Evolutionary conservation across 2,329 filamentous ascomycete genomes (phyloP), one percentile per base, ranked within the genome.

Genomic region (Colletotrichum sansevieriae): DNA sequence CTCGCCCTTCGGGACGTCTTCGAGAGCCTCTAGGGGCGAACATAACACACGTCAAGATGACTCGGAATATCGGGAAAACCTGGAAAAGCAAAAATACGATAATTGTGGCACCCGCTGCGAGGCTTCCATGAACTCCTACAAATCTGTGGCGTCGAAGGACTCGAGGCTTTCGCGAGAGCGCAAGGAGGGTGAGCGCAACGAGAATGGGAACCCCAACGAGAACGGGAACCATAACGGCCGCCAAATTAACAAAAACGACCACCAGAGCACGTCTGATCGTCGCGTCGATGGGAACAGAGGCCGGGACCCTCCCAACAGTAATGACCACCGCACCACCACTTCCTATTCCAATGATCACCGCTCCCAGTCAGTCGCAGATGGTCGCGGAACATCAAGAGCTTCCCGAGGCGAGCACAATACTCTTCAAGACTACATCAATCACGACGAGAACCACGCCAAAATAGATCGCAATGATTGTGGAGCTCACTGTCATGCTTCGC

Each of bases 11-110:
- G 44, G 15, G 11, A 43, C 41, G 6, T 59, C 56, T 1, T 20
- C 41, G 35, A 22, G 57, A 8, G 43, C 51, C 10, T 63, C 43
- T 0, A 25, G 51, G 6, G 59, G 51, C n/a, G 59, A 67, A n/a
- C 63, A 57, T 12, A 63, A 67, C 4, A 57, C 59, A 4, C 4
- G 35, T 8, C 41, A 22, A 12, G 59, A 67, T 5, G 35, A 52
- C n/a, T 9, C 15, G 39, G 52, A 63, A 20, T 57, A 67, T 20
- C 44, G 20, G n/a, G 65, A 58, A 18, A 67, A 57, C 52, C 43
- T 67, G 3, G 44, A 18, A 5, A 67, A 67, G n/a, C 43, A 37
- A 3, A 15, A 46, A 2, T 11, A 4, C 1, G 2, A n/a, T 4
- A 9, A 57, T n/a, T 67, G 65, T 3, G 60, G 60, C 4, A 2